phyloP scores from a whole-genome alignment of 2,329 filamentous ascomycete species.

The Fusarium longipes region DNA sequence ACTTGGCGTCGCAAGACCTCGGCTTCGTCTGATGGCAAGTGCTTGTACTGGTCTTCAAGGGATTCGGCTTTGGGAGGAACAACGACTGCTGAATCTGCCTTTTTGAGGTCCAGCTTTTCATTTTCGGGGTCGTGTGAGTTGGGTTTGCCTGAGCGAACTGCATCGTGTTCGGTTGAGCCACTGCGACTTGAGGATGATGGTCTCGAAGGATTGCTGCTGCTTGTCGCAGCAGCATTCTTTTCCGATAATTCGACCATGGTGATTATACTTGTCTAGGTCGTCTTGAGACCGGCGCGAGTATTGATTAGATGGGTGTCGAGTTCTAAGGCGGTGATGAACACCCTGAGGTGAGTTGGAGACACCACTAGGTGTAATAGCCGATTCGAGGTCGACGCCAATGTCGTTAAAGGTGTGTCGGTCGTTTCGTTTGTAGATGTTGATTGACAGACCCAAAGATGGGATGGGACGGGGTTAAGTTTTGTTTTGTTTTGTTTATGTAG shows the following conservation, averaged over 20 bases:
- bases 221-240: slow-evolving; percentile 42
- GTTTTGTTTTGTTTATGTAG: background rate
- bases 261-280: slow-evolving; percentile 1
- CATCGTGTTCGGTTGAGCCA: slow-evolving; percentile 49
- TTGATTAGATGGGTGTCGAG: background rate
- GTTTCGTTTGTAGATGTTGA: background rate
- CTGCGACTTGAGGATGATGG: slow-evolving; percentile 52
- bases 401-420: background rate
- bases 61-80: slow-evolving; percentile 51
- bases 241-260: slow-evolving; percentile 43
- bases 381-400: background rate
- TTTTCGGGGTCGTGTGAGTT: slow-evolving; percentile 25
- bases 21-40: slow-evolving; percentile 74
- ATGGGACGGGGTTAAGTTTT: too few relatives aligned
- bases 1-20: slow-evolving; percentile 76
- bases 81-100: slow-evolving; percentile 58
- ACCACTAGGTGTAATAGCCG: background rate
- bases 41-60: slow-evolving; percentile 65
- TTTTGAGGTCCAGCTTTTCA: slow-evolving; percentile 49
- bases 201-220: slow-evolving; percentile 38
- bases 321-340: slow-evolving; percentile 9
- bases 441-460: background rate
- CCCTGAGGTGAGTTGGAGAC: slow-evolving; percentile 4
- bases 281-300: background rate
- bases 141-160: slow-evolving; percentile 23